phyloP scores from a whole-genome alignment of 2,329 filamentous ascomycete species.

The Cadophora sp. region DNA sequence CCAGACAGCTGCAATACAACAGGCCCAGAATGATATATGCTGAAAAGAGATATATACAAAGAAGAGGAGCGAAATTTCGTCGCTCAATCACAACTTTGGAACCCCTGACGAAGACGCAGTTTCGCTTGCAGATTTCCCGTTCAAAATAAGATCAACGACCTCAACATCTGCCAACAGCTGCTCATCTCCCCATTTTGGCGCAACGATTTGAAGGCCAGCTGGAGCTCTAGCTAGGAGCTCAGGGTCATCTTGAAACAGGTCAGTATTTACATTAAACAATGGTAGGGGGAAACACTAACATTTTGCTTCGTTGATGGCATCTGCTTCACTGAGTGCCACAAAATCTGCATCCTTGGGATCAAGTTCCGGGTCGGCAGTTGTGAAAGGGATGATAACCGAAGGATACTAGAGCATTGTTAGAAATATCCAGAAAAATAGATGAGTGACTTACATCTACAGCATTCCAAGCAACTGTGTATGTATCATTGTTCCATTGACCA shows the following conservation, averaged over 20 bases:
- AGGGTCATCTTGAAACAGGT: slow-evolving; percentile 43
- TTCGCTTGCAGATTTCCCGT: slow-evolving; percentile 21
- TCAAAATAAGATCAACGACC: slow-evolving; percentile 42
- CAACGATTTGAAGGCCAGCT: slow-evolving; percentile 46
- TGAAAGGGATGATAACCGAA: slow-evolving; percentile 46
- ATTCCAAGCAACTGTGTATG: slow-evolving; percentile 48
- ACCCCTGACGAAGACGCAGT: neutral
- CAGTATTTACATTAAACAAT: slow-evolving; percentile 9
- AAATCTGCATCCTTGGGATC: slow-evolving; percentile 43
- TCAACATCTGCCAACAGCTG: slow-evolving; percentile 45
- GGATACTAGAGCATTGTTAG: slow-evolving; percentile 41
- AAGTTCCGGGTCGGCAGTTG: slow-evolving; percentile 42
- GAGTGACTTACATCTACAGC: slow-evolving; percentile 44
- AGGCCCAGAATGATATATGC: neutral
- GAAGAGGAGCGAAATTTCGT: neutral
- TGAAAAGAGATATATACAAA: neutral
- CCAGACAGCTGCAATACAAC: neutral
- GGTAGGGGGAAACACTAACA: slow-evolving; percentile 36
- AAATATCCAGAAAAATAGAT: neutral
- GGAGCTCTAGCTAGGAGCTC: slow-evolving; percentile 46
- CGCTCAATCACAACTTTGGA: slow-evolving; percentile 4
- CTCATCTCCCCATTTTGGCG: slow-evolving; percentile 44
- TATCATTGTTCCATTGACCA: slow-evolving; percentile 46
- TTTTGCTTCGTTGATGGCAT: slow-evolving; percentile 42
- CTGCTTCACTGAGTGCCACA: slow-evolving; percentile 38